Evolutionary conservation across 768 basidiomycete species (phyloP), one percentile per base, ranked within the genome.

Genomic region (Scleroderma citrinum): DNA sequence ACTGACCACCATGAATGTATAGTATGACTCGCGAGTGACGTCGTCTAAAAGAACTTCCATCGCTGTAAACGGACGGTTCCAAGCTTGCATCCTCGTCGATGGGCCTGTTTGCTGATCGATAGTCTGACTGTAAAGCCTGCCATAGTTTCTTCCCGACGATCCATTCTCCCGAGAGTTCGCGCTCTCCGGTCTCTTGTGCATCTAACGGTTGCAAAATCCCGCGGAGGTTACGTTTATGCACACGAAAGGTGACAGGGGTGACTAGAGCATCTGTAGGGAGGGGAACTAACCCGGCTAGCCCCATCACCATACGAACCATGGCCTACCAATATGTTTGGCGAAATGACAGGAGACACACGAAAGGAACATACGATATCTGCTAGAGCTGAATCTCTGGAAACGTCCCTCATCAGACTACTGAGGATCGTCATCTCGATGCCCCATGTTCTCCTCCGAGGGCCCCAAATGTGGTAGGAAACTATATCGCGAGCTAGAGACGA

Each of bases 141-240:
- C 95, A 99, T 0, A 94, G 80, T 54, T 81, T 81, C 65, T 87
- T 87, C 31, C 91, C 91, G n/a, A 97, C 87, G 20, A 98, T 84
- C 95, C 95, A 99, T 72, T 99, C 95, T 1, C 92, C 95, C 1
- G 82, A 82, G 26, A 99, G 75, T 59, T 94, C 88, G 4, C 95
- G 78, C 8, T 59, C 65, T 30, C 92, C 94, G 10, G 75, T 75
- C 66, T 99, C 95, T 16, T 73, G 61, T 5, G 73, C 77, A 61
- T 98, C 95, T 47, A 78, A 79, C 7, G 82, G 73, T 5, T 78
- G 72, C 14, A 99, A 77, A 46, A 98, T 83, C 13, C 95, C 95
- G 29, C 82, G 79, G 24, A 96, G 73, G 7, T 76, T 69, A 6
- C 87, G 82, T 53, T 70, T 77, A 45, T 76, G 80, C 37, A 97